Evolutionary conservation across 164 flowering plant genomes (phyloP).

Genomic region (Nymphaea thermarum): DNA sequence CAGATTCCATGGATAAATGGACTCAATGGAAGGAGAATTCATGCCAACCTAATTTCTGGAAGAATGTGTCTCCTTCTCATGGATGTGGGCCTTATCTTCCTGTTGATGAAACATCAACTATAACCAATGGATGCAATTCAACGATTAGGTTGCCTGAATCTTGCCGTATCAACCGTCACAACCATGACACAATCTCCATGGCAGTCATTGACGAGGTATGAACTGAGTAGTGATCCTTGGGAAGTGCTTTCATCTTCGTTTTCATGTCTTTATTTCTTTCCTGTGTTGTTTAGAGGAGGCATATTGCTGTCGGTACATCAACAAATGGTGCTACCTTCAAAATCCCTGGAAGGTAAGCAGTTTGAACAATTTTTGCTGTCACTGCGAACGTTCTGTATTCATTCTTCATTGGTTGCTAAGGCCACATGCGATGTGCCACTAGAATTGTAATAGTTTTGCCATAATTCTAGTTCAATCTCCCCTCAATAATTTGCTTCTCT

Average conservation of each 20-base stretch:
- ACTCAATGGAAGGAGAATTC: slow-evolving; percentile 57
- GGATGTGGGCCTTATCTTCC: slow-evolving; percentile 81
- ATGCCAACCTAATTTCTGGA: slow-evolving; percentile 92
- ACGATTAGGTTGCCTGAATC: no score
- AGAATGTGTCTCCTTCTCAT: slow-evolving; percentile 47
- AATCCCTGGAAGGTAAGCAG: slow-evolving; percentile 80
- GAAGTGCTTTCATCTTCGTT: no score
- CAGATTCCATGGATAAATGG: slow-evolving; percentile 72
- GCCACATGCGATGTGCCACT: no score
- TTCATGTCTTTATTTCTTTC: no score
- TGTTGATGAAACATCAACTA: slow-evolving; percentile 8
- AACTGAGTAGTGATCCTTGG: slow-evolving; percentile 13
- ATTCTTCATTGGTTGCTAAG: no score
- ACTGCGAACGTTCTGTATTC: not conserved
- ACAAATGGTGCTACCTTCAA: slow-evolving; percentile 96
- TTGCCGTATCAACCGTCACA: slow-evolving; percentile 24
- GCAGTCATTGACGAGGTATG: slow-evolving; percentile 68
- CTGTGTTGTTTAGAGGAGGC: slow-evolving; percentile 39
- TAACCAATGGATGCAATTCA: not conserved
- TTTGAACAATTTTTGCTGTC: not conserved
- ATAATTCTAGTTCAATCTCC: no score
- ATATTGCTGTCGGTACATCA: slow-evolving; percentile 90
- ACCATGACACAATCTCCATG: slow-evolving; percentile 94
- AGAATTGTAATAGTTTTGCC: no score
- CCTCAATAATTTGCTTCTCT: not conserved